Evolutionary conservation across 2,329 filamentous ascomycete species (phyloP), one percentile per base, ranked within the genome.

Genomic region (Claviceps capensis): DNA sequence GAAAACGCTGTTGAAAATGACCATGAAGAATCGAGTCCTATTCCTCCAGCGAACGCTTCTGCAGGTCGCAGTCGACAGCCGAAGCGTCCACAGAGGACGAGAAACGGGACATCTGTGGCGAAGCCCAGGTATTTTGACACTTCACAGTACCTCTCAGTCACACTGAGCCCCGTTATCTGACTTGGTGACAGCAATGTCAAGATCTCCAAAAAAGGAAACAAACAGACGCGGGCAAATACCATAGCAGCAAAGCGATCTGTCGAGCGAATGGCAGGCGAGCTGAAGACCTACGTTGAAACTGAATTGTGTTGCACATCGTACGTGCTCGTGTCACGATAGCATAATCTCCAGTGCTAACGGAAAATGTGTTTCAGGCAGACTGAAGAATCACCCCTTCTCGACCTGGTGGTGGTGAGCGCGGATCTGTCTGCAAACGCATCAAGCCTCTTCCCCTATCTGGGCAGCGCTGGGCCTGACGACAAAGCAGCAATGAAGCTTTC

Each of bases 191-290:
- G 42, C 42, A 47, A 13, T 14, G 19, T 13, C 3, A 17, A 22
- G 7, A 19, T 7, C 8, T 19, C 16, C 19, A 14, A 37, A 37
- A 26, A 17, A 17, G 44, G 19, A 16, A n/a, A 34, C 16, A 49
- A 48, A 22, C 37, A 22, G 26, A 42, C n/a, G 14, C 40, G 36
- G 36, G 38, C 43, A 17, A 53, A n/a, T 41, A 40, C 41, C 8
- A 26, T 49, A 5, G 44, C 53, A 19, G 53, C 48, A 4, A 55
- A 49, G 49, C 51, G 41, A 22, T 30, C 38, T 30, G 16, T 55
- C 9, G n/a, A 48, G 26, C 40, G 17, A 30, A 22, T 37, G 16
- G 51, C 45, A 17, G 34, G 30, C 9, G 51, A 51, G 17, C 16
- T 51, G 16, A 53, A 51, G 45, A 42, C 37, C 6, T 48, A 42